Conservation (phyloP, 2,329 filamentous ascomycete genomes). For the Verticillium longisporum region DNA sequence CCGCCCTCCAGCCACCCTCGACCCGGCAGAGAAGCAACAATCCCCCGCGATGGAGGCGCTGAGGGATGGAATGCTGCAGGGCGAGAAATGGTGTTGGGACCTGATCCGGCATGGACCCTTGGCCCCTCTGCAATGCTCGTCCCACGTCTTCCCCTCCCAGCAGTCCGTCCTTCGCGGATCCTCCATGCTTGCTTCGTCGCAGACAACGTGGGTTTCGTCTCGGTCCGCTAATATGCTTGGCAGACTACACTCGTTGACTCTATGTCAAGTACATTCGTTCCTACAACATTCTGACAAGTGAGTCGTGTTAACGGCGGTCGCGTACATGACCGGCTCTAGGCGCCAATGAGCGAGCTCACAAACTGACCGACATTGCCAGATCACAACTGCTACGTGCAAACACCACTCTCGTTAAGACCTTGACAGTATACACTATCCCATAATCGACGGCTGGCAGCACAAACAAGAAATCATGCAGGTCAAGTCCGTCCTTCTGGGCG, state of each 20-base stretch:
- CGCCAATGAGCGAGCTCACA: slow-evolving; percentile 3
- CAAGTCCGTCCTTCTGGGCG: slow-evolving; percentile 37
- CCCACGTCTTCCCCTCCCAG: neutral
- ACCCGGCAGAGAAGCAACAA: neutral
- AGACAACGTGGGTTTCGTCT: neutral
- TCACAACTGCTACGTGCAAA: neutral
- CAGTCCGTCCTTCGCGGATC: neutral
- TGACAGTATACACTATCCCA: neutral
- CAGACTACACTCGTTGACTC: slow-evolving; percentile 44
- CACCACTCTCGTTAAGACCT: slow-evolving; percentile 10
- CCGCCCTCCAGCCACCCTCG: neutral
- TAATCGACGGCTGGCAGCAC: slow-evolving; percentile 5
- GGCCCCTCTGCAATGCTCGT: neutral
- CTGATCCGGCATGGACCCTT: neutral
- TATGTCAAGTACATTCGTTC: slow-evolving; percentile 56
- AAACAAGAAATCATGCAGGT: slow-evolving; percentile 38
- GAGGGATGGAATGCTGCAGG: neutral
- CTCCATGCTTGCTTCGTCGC: neutral
- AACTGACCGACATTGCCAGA: slow-evolving; percentile 2
- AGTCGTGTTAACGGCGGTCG: slow-evolving; percentile 16
- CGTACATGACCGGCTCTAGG: neutral
- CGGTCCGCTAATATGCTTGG: neutral
- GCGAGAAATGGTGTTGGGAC: neutral
- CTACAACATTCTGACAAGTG: slow-evolving; percentile 39
- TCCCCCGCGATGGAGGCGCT: neutral